Conservation (phyloP, 192 early-diverging fungal genomes). For the Pecoramyces ruminantium region DNA sequence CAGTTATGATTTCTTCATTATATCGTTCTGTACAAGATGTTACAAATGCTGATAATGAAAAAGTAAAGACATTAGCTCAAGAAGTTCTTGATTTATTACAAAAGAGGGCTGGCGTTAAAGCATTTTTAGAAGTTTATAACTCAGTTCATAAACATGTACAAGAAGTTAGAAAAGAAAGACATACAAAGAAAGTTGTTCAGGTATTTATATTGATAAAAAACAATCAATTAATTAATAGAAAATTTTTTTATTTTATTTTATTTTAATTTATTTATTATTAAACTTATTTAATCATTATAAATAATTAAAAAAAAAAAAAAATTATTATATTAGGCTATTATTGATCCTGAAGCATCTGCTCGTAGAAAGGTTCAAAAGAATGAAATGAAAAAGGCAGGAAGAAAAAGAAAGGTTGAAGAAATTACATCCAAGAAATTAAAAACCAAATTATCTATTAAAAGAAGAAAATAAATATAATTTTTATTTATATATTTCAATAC, state of each 20-base stretch:
- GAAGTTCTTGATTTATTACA: conserved; percentile 66
- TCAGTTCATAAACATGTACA: conserved; percentile 44
- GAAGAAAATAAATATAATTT: not conserved
- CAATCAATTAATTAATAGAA: conserved; percentile 5
- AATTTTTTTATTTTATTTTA: conserved; percentile 3
- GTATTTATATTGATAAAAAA: too few relatives aligned
- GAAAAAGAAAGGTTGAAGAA: conserved; percentile 54
- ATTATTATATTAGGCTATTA: conserved; percentile 24
- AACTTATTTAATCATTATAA: too few relatives aligned
- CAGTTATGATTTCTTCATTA: conserved; percentile 54
- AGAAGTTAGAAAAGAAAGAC: conserved; percentile 41
- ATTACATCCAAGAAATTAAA: conserved; percentile 25
- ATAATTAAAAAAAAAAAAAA: too few relatives aligned
- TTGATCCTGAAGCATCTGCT: conserved; percentile 58
- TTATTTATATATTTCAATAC: too few relatives aligned
- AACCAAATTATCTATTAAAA: not conserved
- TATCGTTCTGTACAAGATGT: conserved; percentile 67
- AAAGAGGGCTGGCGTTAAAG: conserved; percentile 51
- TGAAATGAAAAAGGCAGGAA: conserved; percentile 44
- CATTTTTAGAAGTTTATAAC: conserved; percentile 49
- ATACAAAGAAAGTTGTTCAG: conserved; percentile 22
- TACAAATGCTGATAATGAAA: conserved; percentile 32
- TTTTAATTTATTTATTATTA: too few relatives aligned
- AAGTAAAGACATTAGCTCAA: conserved; percentile 53
- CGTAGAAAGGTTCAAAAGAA: conserved; percentile 52